phyloP scores from a whole-genome alignment of 2,329 filamentous ascomycete species.

The Calonectria ilicicola region DNA sequence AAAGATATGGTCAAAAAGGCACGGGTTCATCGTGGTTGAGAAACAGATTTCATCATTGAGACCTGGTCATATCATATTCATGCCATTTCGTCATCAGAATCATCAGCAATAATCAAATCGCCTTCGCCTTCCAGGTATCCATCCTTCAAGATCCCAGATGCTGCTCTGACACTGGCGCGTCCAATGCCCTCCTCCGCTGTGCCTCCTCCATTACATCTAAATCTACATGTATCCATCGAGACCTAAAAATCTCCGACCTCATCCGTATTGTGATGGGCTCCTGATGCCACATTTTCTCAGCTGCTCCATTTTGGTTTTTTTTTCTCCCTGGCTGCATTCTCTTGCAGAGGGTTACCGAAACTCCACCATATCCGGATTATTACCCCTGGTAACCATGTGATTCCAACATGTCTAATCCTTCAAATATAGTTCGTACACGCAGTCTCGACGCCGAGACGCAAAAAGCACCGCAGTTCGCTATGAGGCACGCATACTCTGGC shows the following conservation, averaged over 20 bases:
- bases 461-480: conserved; percentile 30
- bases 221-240: conserved; percentile 40
- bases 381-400: conserved; percentile 43
- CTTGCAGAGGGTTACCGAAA: conserved; percentile 34
- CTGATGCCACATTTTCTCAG: conserved; percentile 19
- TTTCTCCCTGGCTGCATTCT: conserved; percentile 30
- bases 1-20: background rate
- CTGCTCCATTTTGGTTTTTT: conserved; percentile 27
- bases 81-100: conserved; percentile 48
- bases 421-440: conserved; percentile 47
- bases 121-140: conserved; percentile 21
- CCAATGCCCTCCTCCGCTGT: conserved; percentile 22
- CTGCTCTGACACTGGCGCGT: conserved; percentile 16
- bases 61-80: conserved; percentile 50
- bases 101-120: conserved; percentile 44
- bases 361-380: conserved; percentile 39
- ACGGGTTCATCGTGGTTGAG: background rate
- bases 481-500: conserved; percentile 19
- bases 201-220: conserved; percentile 38
- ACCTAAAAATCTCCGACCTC: conserved; percentile 24
- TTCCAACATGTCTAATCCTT: conserved; percentile 44
- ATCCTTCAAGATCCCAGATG: conserved; percentile 17
- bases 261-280: conserved; percentile 30
- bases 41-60: conserved; percentile 24
- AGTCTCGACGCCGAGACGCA: conserved; percentile 42